Evolutionary conservation across 1,284 basidiomycete species (phyloP).

Genomic region (Schizophyllum commune): DNA sequence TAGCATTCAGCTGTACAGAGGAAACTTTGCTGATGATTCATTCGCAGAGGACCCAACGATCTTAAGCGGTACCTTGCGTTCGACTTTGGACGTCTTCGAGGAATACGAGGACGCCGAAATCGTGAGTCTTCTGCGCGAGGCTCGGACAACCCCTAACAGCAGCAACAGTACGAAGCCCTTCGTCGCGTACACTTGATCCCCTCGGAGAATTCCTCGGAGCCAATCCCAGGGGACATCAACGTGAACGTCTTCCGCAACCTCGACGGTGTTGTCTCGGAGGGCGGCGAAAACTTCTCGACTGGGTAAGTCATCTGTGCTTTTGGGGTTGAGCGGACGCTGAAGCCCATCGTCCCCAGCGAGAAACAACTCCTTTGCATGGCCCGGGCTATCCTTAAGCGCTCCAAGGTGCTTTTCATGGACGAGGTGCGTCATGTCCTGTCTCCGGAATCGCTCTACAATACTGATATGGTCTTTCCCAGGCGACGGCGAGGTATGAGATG

Average conservation of each 20-base stretch:
- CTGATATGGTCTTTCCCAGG: not conserved
- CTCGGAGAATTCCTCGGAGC: conserved; percentile 36
- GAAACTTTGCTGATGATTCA: not conserved
- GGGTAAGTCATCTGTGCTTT: conserved; percentile 41
- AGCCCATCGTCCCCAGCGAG: conserved; percentile 26
- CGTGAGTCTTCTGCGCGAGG: conserved; percentile 31
- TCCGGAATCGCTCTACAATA: conserved; percentile 18
- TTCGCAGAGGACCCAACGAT: conserved; percentile 69
- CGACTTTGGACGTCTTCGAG: conserved; percentile 85
- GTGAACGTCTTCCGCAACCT: conserved; percentile 83
- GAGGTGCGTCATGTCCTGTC: conserved; percentile 6
- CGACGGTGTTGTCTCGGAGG: conserved; percentile 78
- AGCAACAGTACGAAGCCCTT: conserved; percentile 71
- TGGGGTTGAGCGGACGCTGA: not conserved
- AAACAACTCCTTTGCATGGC: conserved; percentile 64
- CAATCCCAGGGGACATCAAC: conserved; percentile 41
- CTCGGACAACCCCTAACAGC: not conserved
- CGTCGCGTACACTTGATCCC: conserved; percentile 83
- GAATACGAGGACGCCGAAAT: conserved; percentile 86
- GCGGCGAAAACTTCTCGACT: conserved; percentile 90
- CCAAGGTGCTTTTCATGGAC: conserved; percentile 55
- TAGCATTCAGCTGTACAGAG: conserved; percentile 4
- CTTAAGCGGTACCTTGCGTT: conserved; percentile 78
- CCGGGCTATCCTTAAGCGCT: conserved; percentile 50
- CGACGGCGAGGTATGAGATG: conserved; percentile 2